These are phyloP conservation scores for Asterochloris sp. DNA, from an alignment of 139 green algal species.

Conservation along the genomic window DNA sequence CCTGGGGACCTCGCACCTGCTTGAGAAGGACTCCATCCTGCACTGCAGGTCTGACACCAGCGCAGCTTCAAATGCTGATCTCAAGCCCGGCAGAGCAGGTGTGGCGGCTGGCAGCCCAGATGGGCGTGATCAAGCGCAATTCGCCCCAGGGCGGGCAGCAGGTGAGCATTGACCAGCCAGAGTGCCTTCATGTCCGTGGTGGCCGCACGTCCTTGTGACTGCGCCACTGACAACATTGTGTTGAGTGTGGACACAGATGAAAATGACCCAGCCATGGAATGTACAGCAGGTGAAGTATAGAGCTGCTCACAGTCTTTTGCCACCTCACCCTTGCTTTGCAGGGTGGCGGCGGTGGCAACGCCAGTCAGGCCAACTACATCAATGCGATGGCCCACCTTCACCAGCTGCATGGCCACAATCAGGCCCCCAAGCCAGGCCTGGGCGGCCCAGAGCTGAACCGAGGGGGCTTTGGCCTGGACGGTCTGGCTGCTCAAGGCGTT, in stretches of 20 bases:
- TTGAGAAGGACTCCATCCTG: not conserved
- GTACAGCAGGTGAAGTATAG: not conserved
- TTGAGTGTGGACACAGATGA: too few species aligned
- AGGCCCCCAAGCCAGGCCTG: not conserved
- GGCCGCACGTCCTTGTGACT: too few species aligned
- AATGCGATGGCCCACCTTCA: constrained; percentile 9
- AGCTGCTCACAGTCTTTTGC: not conserved
- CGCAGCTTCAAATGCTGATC: constrained; percentile 23
- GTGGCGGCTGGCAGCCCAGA: constrained; percentile 15
- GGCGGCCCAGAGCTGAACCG: too few species aligned
- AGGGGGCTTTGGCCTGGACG: too few species aligned
- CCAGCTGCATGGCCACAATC: constrained; percentile 20
- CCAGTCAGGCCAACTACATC: constrained; percentile 10
- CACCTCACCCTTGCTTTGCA: not conserved
- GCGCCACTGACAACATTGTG: too few species aligned
- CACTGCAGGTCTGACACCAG: constrained; percentile 19
- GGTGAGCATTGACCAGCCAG: not conserved
- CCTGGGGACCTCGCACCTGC: not conserved
- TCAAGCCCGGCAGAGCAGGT: constrained; percentile 12
- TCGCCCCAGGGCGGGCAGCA: not conserved
- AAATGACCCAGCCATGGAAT: too few species aligned
- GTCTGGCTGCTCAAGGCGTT: not conserved
- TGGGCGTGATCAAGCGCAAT: constrained; percentile 18
- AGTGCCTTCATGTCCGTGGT: not conserved
- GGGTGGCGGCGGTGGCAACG: not conserved